Evolutionary conservation across 73 alveolate species (phyloP), one percentile per base, ranked within the genome.

Genomic region (Paramecium bursaria): DNA sequence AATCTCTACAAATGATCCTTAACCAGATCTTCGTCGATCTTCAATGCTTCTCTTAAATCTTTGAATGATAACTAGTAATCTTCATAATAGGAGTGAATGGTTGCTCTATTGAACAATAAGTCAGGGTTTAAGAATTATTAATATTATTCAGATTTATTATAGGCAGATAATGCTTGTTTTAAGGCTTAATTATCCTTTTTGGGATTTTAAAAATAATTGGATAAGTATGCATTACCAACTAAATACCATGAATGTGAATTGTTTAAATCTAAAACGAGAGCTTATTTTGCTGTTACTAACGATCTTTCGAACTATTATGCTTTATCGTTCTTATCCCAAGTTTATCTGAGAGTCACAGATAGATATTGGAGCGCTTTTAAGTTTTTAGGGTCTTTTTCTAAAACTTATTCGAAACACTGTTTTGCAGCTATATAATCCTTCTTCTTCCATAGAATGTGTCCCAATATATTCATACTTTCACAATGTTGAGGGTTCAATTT

Each of bases 371-470:
- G 17, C 7, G 86, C 52, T 26, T 49, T 74, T 11, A 74, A 15
- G 47, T 74, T 74, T 27, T 74, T 74, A 0, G 82, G 60, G 44
- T 67, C 82, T 42, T 67, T 67, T 33, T 67, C 82, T 11, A 67
- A 39, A n/a, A 47, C 82, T 21, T 53, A 39, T 67, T 67, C 82
- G 27, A 67, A 67, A 42, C 82, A 67, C 33, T 67, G 27, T 21
- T 39, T 67, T 39, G 82, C 82, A 22, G 82, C 82, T 11, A 35
- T 25, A 42, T n/a, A 67, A 67, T 67, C 82, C 13, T 42, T 67
- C 50, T 67, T 67, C 44, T 67, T 67, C 82, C 82, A 67, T 17
- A 67, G 35, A 13, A 67, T 67, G 44, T 67, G 82, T 17, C 82
- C 82, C 21, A 67, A 14, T 0, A 57, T 67, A 67, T 33, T 67